A percentile compares a stretch with the other conserved stretches of the same genome.
Conservation (phyloP, 177 flowering plant genomes). For the Tripterygium wilfordii region DNA sequence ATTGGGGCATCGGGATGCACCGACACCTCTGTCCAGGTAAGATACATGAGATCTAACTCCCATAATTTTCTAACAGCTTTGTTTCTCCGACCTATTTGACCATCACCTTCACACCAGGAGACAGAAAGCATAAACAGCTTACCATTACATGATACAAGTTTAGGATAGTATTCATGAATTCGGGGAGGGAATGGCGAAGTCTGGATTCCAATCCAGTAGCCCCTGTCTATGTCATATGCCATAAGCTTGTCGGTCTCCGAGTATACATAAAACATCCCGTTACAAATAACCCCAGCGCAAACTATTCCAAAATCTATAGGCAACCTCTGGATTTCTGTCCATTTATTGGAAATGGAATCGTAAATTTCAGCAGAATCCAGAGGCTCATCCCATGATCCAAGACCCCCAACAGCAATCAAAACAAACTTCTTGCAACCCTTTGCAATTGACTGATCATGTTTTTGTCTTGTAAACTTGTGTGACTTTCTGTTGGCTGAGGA, state of each 20-base stretch:
- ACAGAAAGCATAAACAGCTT: conserved; percentile 85
- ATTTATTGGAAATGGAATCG: conserved; percentile 77
- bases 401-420: conserved; percentile 86
- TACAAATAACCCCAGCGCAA: conserved; percentile 76
- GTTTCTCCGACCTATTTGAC: conserved; percentile 67
- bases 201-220: conserved; percentile 69
- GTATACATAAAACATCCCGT: conserved; percentile 70
- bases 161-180: conserved; percentile 84
- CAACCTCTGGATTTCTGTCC: conserved; percentile 71
- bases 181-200: conserved; percentile 71
- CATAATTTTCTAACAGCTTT: conserved; percentile 85
- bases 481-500: conserved; percentile 30
- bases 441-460: conserved; percentile 20
- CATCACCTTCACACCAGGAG: conserved; percentile 97
- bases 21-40: conserved; percentile 72
- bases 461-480: conserved; percentile 30
- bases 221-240: conserved; percentile 69
- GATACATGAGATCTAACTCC: conserved; percentile 75
- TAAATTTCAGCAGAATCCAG: conserved; percentile 88
- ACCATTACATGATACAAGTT: conserved; percentile 55
- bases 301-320: conserved; percentile 76
- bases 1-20: conserved; percentile 97
- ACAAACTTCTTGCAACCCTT: conserved; percentile 47
- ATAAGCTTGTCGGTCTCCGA: conserved; percentile 82
- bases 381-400: conserved; percentile 87